Evolutionary conservation across 768 basidiomycete species (phyloP).

Genomic region (Lentinula guzmanii): DNA sequence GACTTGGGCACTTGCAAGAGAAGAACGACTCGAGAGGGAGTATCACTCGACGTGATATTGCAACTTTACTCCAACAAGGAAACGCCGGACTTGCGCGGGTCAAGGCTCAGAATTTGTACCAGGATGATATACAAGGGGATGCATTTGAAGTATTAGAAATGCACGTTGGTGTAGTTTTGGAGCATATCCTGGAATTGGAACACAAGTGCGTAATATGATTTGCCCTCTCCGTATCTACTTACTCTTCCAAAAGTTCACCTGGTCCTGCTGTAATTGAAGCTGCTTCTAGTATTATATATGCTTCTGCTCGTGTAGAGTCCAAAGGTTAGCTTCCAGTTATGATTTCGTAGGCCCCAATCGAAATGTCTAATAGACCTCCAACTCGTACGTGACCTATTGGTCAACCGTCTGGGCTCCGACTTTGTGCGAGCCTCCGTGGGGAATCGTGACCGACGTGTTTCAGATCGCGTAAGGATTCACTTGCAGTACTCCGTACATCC

Average conservation of each 20-base stretch:
- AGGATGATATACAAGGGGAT: constrained; percentile 56
- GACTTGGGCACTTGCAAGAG: constrained; percentile 64
- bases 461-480: constrained; percentile 33
- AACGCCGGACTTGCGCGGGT: constrained; percentile 59
- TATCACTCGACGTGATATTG: constrained; percentile 63
- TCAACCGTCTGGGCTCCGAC: constrained; percentile 49
- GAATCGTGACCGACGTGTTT: constrained; percentile 50
- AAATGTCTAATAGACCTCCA: constrained; percentile 43
- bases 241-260: constrained; percentile 22
- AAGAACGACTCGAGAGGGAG: constrained; percentile 60
- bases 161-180: constrained; percentile 56
- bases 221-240: constrained; percentile 3
- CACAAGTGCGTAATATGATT: constrained; percentile 28
- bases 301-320: constrained; percentile 47
- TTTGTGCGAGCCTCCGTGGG: constrained; percentile 47
- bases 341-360: constrained; percentile 5
- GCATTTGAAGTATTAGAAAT: constrained; percentile 62
- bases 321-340: constrained; percentile 38
- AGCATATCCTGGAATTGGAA: constrained; percentile 54
- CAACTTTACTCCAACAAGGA: constrained; percentile 55
- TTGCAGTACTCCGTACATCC: background rate
- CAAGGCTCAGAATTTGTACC: constrained; percentile 64
- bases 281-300: constrained; percentile 60
- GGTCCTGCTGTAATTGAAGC: constrained; percentile 60
- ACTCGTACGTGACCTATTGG: constrained; percentile 45